These are phyloP conservation scores for Trametes pubescens DNA, from an alignment of 1,284 basidiomycete genomes.

Conservation along the genomic window DNA sequence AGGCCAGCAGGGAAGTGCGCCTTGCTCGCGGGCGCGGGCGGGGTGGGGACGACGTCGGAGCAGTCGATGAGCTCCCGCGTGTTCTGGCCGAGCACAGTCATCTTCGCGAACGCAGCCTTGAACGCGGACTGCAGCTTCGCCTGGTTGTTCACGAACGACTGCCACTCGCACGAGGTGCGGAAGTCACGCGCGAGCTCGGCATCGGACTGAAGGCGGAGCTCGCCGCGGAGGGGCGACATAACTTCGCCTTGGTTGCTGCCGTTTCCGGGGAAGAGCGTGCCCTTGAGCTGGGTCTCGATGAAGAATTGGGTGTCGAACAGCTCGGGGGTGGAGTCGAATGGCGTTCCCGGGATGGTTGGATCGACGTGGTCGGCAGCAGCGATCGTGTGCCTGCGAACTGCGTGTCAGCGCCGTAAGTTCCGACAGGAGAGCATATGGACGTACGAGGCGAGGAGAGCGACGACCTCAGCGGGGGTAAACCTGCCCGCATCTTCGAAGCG, in stretches of 20 bases:
- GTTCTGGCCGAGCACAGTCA: slow-evolving; percentile 31
- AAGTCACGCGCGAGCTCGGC: slow-evolving; percentile 37
- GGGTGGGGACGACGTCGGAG: slow-evolving; percentile 21
- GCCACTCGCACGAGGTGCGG: slow-evolving; percentile 36
- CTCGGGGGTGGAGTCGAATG: slow-evolving; percentile 30
- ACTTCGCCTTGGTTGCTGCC: slow-evolving; percentile 22
- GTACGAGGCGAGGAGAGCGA: slow-evolving; percentile 27
- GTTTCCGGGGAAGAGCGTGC: slow-evolving; percentile 37
- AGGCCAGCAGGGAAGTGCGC: too few relatives aligned
- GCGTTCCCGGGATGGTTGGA: slow-evolving; percentile 28
- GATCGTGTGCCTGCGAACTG: slow-evolving; percentile 17
- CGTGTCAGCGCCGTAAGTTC: neutral
- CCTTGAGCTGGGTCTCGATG: slow-evolving; percentile 32
- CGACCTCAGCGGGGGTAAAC: slow-evolving; percentile 28
- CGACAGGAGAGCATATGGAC: neutral
- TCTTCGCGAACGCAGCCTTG: slow-evolving; percentile 33
- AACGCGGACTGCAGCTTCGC: slow-evolving; percentile 15
- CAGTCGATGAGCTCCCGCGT: slow-evolving; percentile 32
- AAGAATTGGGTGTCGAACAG: slow-evolving; percentile 31
- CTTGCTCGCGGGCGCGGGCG: too few relatives aligned
- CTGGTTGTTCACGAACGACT: slow-evolving; percentile 30
- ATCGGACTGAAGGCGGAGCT: slow-evolving; percentile 26
- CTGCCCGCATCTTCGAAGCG: slow-evolving; percentile 24
- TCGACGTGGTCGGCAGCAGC: slow-evolving; percentile 32
- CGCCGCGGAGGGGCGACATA: slow-evolving; percentile 19